These are phyloP conservation scores for Aspergillus alliaceus DNA, from an alignment of 2,329 filamentous ascomycete species.

Conservation along the genomic window DNA sequence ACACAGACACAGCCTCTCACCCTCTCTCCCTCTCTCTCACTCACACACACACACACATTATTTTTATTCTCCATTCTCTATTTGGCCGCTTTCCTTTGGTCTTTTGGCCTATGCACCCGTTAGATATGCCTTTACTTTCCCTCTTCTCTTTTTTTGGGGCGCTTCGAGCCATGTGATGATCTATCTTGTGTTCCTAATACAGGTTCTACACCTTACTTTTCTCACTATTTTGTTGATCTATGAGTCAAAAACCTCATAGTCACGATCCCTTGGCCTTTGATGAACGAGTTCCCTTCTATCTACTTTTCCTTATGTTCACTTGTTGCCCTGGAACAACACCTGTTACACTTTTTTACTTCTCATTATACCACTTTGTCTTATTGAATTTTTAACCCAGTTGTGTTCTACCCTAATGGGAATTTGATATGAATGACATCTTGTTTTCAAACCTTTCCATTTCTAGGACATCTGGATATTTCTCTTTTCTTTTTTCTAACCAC, in stretches of 20 bases:
- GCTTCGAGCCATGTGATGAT: slow-evolving; percentile 16
- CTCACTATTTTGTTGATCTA: background rate
- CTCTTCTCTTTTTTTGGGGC: slow-evolving; percentile 5
- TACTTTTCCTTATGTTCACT: background rate
- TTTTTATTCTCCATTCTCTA: slow-evolving; percentile 8
- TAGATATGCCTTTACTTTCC: background rate
- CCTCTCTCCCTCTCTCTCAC: background rate
- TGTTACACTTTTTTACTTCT: slow-evolving; percentile 7
- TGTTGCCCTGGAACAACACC: background rate
- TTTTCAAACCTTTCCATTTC: too few relatives aligned
- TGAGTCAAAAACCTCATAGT: slow-evolving; percentile 4
- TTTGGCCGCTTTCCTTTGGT: background rate
- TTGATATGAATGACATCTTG: background rate
- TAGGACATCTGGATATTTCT: background rate
- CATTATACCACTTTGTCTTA: slow-evolving; percentile 1
- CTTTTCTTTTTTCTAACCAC: background rate
- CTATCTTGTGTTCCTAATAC: slow-evolving; percentile 14
- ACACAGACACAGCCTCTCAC: too few relatives aligned
- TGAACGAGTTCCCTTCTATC: slow-evolving; percentile 7
- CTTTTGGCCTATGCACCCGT: slow-evolving; percentile 8
- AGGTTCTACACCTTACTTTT: background rate
- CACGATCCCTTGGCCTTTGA: slow-evolving; percentile 11
- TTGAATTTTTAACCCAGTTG: background rate
- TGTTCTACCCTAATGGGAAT: background rate
- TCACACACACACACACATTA: too few relatives aligned